Base-by-base conservation (phyloP, 2,329 filamentous ascomycete genomes). In the Colletotrichum karsti region DNA sequence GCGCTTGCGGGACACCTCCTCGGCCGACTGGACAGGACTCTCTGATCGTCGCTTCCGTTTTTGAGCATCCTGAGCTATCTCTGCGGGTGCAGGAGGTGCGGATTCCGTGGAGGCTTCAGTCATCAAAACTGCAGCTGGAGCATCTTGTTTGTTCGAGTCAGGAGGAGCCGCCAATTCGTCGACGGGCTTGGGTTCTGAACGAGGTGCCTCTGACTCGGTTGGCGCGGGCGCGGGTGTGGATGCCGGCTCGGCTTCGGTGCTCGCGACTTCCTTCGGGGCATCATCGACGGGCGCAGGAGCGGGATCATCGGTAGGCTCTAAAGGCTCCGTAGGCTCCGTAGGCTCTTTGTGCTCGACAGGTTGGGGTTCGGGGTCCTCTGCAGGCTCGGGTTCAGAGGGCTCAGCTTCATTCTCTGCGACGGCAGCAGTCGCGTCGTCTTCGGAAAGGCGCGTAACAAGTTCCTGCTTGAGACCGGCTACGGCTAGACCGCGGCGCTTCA, bases 381-480 rank as follows among this genome's bases (percentile, higher is more conserved):
- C 22, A 18, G 33, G 44, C 12, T 63, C 58, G 13, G 48, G 42
- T 53, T 56, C 58, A 7, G 50, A 37, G 26, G 41, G 33, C 37
- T 67, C 58, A 7, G 56, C 61, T 62, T 70, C 65, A 22, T 66
- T 53, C 26, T 44, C 37, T 41, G 57, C 58, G 18, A 33, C 48
- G n/a, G 48, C 37, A 7, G 22, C 18, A 33, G n/a, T 20, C n/a
- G 48, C 48, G 44, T 83, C 81, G 35, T 79, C 80, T 54, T 79
- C 81, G 51, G 83, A 76, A 50, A 95, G 80, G 67, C 91, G 88
- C 68, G 91, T 87, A 63, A 95, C 85, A 51, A 94, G 87, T 67
- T 92, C 92, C 24, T 90, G 85, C 77, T 94, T 93, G 58, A 94
- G 84, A 8, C 93, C 93, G 24, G 88, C 87, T 69, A 90, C 87